Base-by-base conservation (phyloP, 2,329 filamentous ascomycete genomes). In the Aspergillus novoparasiticus region DNA sequence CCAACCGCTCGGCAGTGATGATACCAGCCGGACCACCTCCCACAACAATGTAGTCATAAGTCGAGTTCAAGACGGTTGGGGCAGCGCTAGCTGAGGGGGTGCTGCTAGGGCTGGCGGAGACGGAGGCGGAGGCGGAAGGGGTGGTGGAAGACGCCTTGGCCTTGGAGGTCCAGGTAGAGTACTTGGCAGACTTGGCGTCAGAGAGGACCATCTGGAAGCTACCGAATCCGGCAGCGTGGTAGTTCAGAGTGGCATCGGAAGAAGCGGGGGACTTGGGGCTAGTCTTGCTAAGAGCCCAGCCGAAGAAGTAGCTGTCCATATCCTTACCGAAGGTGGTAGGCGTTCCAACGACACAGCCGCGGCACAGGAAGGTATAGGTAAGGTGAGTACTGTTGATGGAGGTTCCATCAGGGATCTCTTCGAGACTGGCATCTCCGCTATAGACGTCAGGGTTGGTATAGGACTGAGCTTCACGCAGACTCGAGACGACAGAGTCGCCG, bases 1-100 rank as follows among this genome's bases (percentile, higher is more conserved):
- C 63, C 36, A 70, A 57, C 14, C 68, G 64, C 58, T 68, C 64
- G 12, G 68, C 68, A 11, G 65, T 64, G 55, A 70, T 64, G 39
- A 70, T 66, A 60, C 68, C 68, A 11, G 68, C 65, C 12, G 68
- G 59, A 54, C 68, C 68, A 32, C 68, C 68, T 14, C 68, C 67
- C 34, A 68, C 64, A n/a, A 70, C 67, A 23, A 70, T 69, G 55
- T 70, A 70, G 46, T 70, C 65, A 56, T 69, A 70, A 28, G 66
- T 68, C 9, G 57, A 41, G 59, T 67, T 68, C n/a, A 61, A 57
- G 8, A 67, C 51, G 4, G 61, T 67, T n/a, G 66, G 59, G 3
- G 34, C 41, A 11, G 61, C 59, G 53, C 63, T 68, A 32, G 66
- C 57, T 1, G 54, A 45, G 34, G 65, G 63, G 9, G 60, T 64